phyloP scores from a whole-genome alignment of 1,284 basidiomycete species.

The Microbotryomycetes sp. region DNA sequence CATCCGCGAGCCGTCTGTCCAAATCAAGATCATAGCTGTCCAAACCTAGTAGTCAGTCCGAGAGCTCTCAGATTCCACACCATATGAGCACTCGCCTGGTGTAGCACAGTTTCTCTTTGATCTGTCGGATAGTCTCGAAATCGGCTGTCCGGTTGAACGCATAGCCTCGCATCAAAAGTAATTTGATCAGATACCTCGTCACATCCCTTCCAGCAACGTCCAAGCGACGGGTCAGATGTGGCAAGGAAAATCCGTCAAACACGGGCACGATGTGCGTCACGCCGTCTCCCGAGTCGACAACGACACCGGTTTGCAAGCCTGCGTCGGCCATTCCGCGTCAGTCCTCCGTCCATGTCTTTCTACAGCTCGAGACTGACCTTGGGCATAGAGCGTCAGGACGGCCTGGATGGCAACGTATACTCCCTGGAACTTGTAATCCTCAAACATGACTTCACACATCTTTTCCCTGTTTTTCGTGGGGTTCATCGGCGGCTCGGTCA shows the following conservation, averaged over 20 bases:
- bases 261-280: slow-evolving; percentile 99
- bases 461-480: slow-evolving; percentile 84
- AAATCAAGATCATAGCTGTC: slow-evolving; percentile 85
- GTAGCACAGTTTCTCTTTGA: slow-evolving; percentile 98
- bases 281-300: slow-evolving; percentile 97
- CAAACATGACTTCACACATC: slow-evolving; percentile 99
- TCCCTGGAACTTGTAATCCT: slow-evolving; percentile 92
- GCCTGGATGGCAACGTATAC: slow-evolving; percentile 99
- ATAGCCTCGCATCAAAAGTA: slow-evolving; percentile 95
- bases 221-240: slow-evolving; percentile 85
- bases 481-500: slow-evolving; percentile 99
- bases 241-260: slow-evolving; percentile 91
- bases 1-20: slow-evolving; percentile 88
- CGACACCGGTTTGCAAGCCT: slow-evolving; percentile 97
- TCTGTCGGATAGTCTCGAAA: slow-evolving; percentile 96
- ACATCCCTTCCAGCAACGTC: slow-evolving; percentile 98
- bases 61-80: background rate
- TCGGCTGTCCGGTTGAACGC: slow-evolving; percentile 99
- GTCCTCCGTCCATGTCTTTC: background rate
- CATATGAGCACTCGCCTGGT: slow-evolving; percentile 57
- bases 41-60: background rate
- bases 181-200: slow-evolving; percentile 96
- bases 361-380: slow-evolving; percentile 56
- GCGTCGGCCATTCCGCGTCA: slow-evolving; percentile 7
- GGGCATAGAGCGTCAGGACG: slow-evolving; percentile 93